These are phyloP conservation scores for Cutaneotrichosporon curvatum DNA, from an alignment of 1,284 basidiomycete genomes.

Conservation along the genomic window DNA sequence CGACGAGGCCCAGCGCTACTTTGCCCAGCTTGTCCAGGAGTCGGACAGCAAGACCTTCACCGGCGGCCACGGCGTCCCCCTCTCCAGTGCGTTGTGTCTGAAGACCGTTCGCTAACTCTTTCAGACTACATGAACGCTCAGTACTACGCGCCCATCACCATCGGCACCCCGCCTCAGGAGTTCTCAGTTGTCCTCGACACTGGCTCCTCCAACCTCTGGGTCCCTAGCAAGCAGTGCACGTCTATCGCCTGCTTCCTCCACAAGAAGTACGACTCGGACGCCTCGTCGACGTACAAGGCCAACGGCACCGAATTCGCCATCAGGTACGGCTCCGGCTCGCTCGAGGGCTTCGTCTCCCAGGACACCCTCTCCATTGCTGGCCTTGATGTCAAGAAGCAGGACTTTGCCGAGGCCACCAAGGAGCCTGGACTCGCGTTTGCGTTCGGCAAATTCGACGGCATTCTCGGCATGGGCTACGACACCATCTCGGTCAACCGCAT, in stretches of 20 bases:
- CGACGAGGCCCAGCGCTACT: conserved; percentile 62
- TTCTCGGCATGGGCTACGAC: conserved; percentile 90
- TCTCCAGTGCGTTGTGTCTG: conserved; percentile 64
- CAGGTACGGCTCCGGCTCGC: conserved; percentile 91
- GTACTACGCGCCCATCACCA: conserved; percentile 81
- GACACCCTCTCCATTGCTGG: conserved; percentile 82
- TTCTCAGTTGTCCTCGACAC: conserved; percentile 54
- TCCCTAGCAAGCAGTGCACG: conserved; percentile 75
- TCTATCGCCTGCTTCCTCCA: conserved; percentile 97
- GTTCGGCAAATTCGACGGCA: conserved; percentile 91
- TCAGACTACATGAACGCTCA: conserved; percentile 96
- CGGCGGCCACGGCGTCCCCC: conserved; percentile 80
- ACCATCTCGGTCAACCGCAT: conserved; percentile 90
- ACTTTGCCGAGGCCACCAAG: conserved; percentile 94
- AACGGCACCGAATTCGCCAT: conserved; percentile 91
- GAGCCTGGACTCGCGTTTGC: conserved; percentile 98
- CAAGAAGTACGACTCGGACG: conserved; percentile 78
- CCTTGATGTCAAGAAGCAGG: conserved; percentile 64
- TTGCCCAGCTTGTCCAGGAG: conserved; percentile 60
- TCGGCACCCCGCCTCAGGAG: conserved; percentile 55
- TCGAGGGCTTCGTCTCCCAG: conserved; percentile 91
- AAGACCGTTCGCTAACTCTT: neutral
- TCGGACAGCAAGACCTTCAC: conserved; percentile 48
- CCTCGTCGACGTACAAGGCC: conserved; percentile 80
- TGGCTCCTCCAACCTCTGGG: conserved; percentile 60